These are phyloP conservation scores for Neurospora sp. DNA, from an alignment of 495 filamentous ascomycete species.

Conservation along the genomic window DNA sequence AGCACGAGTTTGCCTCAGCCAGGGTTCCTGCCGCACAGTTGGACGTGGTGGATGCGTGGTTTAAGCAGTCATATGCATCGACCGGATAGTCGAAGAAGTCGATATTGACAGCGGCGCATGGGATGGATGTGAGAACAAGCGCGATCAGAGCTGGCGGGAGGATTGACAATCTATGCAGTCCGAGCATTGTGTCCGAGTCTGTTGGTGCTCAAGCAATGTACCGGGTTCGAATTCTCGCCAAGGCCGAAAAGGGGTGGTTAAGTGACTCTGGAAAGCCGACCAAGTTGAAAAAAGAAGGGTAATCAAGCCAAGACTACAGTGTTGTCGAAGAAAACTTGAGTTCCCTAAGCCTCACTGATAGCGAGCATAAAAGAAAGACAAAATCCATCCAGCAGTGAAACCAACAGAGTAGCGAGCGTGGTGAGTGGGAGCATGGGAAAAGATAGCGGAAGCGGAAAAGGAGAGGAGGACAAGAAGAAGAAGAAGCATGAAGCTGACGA, in stretches of 20 bases:
- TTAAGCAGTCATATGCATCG: conserved; percentile 28
- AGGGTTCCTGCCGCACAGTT: conserved; percentile 23
- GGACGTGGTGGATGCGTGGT: conserved; percentile 20
- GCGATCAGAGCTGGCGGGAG: conserved; percentile 16
- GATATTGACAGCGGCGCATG: conserved; percentile 13
- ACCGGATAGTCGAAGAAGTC: conserved; percentile 35
- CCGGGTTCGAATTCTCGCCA: neutral
- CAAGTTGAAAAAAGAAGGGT: neutral
- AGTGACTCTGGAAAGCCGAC: neutral
- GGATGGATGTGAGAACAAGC: conserved; percentile 21
- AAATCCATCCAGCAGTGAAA: neutral
- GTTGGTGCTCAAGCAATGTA: neutral
- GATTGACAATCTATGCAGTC: neutral
- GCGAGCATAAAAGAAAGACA: neutral
- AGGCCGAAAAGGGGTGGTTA: neutral
- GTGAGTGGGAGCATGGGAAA: neutral
- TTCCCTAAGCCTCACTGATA: neutral
- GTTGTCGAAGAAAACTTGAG: neutral
- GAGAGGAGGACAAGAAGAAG: neutral
- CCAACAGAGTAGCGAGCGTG: neutral
- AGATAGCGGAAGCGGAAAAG: neutral
- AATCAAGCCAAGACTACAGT: neutral
- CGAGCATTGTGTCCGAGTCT: conserved; percentile 10
- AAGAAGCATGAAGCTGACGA: neutral
- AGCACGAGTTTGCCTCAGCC: conserved; percentile 27